Evolutionary conservation across 305 asterid genomes (phyloP).

Genomic region (Solanum hybrid): DNA sequence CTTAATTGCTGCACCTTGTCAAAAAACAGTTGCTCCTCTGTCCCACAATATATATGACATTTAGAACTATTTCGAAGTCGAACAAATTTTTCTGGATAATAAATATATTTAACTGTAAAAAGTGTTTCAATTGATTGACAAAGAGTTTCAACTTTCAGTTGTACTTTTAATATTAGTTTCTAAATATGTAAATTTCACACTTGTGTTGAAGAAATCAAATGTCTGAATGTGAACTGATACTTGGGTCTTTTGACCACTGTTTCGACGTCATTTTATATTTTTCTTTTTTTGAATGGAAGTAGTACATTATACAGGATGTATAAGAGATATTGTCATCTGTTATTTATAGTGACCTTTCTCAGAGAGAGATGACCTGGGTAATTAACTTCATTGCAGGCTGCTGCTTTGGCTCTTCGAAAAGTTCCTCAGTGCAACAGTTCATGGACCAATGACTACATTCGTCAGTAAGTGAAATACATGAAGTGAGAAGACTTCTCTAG

Average conservation of each 20-base stretch:
- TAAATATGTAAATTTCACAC: background rate
- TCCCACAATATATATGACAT: background rate
- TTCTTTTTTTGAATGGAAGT: background rate
- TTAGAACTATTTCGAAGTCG: background rate
- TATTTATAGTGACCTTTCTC: background rate
- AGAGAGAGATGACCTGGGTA: background rate
- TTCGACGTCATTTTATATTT: background rate
- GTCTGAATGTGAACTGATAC: background rate
- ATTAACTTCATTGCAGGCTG: constrained; percentile 56
- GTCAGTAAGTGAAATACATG: constrained; percentile 57
- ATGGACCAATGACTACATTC: constrained; percentile 79
- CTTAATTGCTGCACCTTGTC: background rate
- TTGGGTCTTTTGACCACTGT: background rate
- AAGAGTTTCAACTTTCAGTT: background rate
- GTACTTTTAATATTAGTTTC: background rate
- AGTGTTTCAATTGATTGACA: background rate
- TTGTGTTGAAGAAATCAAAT: background rate
- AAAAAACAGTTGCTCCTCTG: background rate
- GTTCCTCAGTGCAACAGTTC: constrained; percentile 90
- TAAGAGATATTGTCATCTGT: background rate
- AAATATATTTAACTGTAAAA: background rate
- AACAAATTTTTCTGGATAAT: background rate
- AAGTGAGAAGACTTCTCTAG: background rate
- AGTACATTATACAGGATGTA: background rate
- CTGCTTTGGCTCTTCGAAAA: constrained; percentile 95